A percentile compares a stretch with the other conserved stretches of the same genome.
Conservation (phyloP, 2,329 filamentous ascomycete genomes). For the Aureobasidium sp. region DNA sequence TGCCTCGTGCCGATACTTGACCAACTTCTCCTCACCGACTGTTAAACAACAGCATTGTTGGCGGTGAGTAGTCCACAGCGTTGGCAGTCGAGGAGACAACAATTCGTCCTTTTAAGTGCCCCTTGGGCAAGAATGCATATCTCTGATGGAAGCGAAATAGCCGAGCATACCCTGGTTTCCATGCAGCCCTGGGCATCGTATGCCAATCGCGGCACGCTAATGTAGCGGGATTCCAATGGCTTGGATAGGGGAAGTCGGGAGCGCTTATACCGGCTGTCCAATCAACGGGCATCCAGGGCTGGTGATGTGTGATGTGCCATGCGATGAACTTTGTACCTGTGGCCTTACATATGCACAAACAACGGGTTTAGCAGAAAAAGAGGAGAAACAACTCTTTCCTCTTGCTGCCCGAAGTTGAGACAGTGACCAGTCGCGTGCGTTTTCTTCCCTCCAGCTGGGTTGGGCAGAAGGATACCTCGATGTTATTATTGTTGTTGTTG, state of each 20-base stretch:
- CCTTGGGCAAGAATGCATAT: conserved; percentile 1
- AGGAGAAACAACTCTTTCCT: background rate
- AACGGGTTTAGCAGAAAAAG: background rate
- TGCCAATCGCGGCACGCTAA: conserved; percentile 9
- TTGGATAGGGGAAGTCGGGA: conserved; percentile 2
- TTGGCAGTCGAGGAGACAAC: background rate
- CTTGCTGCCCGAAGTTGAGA: background rate
- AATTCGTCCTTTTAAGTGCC: background rate
- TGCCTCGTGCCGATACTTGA: background rate
- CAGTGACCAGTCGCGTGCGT: background rate
- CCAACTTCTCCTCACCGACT: background rate
- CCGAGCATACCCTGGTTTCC: background rate
- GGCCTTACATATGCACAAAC: background rate
- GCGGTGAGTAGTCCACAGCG: background rate
- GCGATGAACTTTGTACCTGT: background rate
- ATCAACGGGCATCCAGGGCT: background rate
- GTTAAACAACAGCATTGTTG: background rate
- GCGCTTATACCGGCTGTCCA: background rate
- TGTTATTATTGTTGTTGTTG: background rate
- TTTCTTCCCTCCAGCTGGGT: background rate
- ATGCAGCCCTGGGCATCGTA: background rate
- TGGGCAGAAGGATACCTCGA: background rate
- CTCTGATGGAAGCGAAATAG: background rate
- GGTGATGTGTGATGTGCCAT: background rate
- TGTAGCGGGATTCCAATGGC: background rate